Conservation (phyloP, 768 basidiomycete species). For the Russula compacta region DNA sequence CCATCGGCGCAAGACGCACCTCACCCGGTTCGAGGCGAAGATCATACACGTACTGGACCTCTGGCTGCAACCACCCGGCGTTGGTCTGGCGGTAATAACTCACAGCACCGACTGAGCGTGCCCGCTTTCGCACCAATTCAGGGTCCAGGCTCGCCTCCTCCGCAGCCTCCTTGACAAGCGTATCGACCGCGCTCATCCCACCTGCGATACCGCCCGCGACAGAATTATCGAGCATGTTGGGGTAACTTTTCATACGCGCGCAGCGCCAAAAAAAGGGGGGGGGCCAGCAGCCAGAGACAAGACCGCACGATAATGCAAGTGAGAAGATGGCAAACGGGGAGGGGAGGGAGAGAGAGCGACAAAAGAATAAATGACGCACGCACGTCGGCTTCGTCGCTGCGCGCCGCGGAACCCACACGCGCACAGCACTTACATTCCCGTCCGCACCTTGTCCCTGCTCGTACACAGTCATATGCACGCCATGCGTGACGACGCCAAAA, state of each 20-base stretch:
- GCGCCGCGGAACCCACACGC: conserved; percentile 83
- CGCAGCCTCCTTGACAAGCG: conserved; percentile 82
- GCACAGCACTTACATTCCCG: conserved; percentile 30
- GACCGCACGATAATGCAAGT: neutral
- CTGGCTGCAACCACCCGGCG: conserved; percentile 77
- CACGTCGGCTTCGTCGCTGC: conserved; percentile 84
- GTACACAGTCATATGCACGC: conserved; percentile 83
- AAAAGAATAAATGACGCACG: conserved; percentile 24
- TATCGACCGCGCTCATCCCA: conserved; percentile 62
- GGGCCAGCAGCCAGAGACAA: neutral
- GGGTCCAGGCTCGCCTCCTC: conserved; percentile 85
- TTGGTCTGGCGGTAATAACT: conserved; percentile 73
- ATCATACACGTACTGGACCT: conserved; percentile 86
- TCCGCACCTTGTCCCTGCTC: conserved; percentile 30
- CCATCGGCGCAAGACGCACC: conserved; percentile 64
- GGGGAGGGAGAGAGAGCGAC: neutral
- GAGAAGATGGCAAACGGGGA: neutral
- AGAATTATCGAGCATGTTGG: conserved; percentile 81
- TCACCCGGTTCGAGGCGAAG: conserved; percentile 50
- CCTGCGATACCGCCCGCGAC: conserved; percentile 89
- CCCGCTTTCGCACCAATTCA: conserved; percentile 48
- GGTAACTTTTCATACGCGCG: conserved; percentile 44
- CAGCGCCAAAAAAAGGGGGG: neutral
- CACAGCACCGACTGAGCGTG: conserved; percentile 55
- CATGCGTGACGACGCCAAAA: conserved; percentile 86